Evolutionary conservation across 139 green algal species (phyloP), one percentile per base, ranked within the genome.

Genomic region (Raphidocelis subcapitata): DNA sequence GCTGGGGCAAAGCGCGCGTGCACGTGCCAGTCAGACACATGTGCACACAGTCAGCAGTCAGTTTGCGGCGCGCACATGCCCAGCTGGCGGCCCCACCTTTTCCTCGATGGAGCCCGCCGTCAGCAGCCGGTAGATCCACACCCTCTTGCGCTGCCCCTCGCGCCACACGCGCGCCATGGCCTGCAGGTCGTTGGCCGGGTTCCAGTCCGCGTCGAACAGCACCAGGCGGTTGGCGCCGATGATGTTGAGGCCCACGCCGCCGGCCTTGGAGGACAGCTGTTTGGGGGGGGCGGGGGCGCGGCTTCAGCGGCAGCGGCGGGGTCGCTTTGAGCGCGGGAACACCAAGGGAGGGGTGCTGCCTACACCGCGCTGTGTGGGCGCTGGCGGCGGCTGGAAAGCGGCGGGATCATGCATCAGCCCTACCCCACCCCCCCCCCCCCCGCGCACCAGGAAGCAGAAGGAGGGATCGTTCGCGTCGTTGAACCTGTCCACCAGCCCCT

Each of bases 131-230:
- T 99, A 99, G 56, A 98, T 89, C 73, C 89, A 99, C 41, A 97
- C 91, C 0, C 81, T 80, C 90, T 97, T 97, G 71, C 88, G 90
- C 85, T 99, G 95, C 2, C 95, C 95, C 59, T 82, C 92, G 1
- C 94, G 87, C 94, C 94, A 98, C 69, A 76, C 81, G 2, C 94
- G 85, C 1, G 79, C 82, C 79, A 85, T 84, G n/a, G 79, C 83
- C 28, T 91, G 82, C 37, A 86, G 65, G 65, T 90, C 84, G 51
- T 84, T 85, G 16, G 95, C 95, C 1, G 95, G 95, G 69, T 99
- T 99, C 95, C 95, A 98, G 80, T 92, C 88, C 36, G 68, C 23
- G 82, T 98, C 95, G 72, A 98, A 97, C n/a, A 99, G 91, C 41
- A 96, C 86, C 46, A 97, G 86, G 3, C 76, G 86, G 84, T 99